phyloP scores from a whole-genome alignment of 352 stramenopile species.

The Phytophthora brassicae region DNA sequence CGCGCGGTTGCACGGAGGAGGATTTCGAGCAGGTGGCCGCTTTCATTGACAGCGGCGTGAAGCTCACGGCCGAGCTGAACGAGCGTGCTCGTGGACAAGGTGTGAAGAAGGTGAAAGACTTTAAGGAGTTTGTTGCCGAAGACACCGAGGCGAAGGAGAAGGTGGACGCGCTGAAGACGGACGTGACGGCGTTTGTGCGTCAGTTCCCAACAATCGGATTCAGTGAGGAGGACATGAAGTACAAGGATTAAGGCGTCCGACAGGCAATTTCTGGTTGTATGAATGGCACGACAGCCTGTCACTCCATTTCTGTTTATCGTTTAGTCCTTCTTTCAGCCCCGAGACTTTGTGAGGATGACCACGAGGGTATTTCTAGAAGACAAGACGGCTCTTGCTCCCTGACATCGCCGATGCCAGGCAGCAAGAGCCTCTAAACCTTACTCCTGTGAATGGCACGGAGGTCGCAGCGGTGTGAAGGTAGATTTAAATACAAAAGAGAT shows the following conservation, averaged over 20 bases:
- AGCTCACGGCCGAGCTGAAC: conserved; percentile 92
- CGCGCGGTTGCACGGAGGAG: conserved; percentile 94
- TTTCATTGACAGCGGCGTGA: conserved; percentile 96
- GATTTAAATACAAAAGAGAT: conserved; percentile 1
- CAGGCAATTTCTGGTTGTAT: conserved; percentile 10
- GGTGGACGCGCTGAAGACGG: conserved; percentile 76
- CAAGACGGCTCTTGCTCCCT: conserved; percentile 16
- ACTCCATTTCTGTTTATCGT: conserved; percentile 6
- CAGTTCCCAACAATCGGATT: conserved; percentile 97
- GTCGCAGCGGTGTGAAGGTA: not conserved
- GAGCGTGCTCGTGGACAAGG: conserved; percentile 90
- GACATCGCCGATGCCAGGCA: conserved; percentile 8
- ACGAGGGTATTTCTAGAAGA: conserved; percentile 8
- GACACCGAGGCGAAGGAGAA: conserved; percentile 55
- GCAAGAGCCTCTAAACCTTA: conserved; percentile 9
- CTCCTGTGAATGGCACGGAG: conserved; percentile 12
- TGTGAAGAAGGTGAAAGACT: conserved; percentile 94
- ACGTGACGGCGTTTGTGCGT: conserved; percentile 94
- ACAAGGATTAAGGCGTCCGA: conserved; percentile 63
- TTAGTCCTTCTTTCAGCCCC: conserved; percentile 9
- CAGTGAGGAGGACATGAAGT: conserved; percentile 92
- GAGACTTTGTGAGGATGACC: conserved; percentile 19
- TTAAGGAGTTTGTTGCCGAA: conserved; percentile 75
- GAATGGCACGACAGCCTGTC: conserved; percentile 16
- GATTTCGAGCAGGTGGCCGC: conserved; percentile 95